A percentile compares a stretch with the other conserved stretches of the same genome.
These are phyloP conservation scores for Aspergillus ellipticus DNA, from an alignment of 495 filamentous ascomycete species.

Conservation along the genomic window DNA sequence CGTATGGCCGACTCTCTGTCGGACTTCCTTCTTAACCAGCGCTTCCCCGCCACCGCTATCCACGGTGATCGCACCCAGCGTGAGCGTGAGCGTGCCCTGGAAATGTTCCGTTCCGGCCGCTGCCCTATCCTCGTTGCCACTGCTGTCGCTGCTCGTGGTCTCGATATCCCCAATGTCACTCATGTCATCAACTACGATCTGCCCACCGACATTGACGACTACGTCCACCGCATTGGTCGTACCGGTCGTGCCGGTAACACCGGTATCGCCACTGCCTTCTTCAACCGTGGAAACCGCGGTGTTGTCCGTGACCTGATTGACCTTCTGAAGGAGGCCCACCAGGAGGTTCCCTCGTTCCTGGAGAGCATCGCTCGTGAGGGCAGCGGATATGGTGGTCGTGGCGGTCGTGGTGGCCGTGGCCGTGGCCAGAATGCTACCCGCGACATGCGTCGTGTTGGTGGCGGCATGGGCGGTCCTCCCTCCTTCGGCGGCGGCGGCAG, in stretches of 20 bases:
- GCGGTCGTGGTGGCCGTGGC: constrained; percentile 68
- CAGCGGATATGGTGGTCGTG: constrained; percentile 69
- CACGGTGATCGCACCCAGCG: constrained; percentile 98
- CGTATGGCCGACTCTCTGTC: constrained; percentile 97
- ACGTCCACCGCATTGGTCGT: constrained; percentile 99
- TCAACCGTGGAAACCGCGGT: constrained; percentile 98
- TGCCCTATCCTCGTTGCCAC: constrained; percentile 97
- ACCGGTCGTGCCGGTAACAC: constrained; percentile 99
- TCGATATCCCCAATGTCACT: constrained; percentile 97
- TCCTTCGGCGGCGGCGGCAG: constrained; percentile 46
- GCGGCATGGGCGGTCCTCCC: constrained; percentile 36
- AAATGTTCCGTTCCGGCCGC: constrained; percentile 92
- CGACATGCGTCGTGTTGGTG: constrained; percentile 73
- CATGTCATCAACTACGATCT: constrained; percentile 99
- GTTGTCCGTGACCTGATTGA: constrained; percentile 94
- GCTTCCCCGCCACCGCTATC: constrained; percentile 97
- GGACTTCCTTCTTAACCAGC: constrained; percentile 96
- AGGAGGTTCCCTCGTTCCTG: constrained; percentile 89
- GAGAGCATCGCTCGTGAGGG: constrained; percentile 96
- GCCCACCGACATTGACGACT: constrained; percentile 98
- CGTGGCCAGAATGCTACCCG: constrained; percentile 65
- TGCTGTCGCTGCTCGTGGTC: constrained; percentile 89
- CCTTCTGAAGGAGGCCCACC: constrained; percentile 94
- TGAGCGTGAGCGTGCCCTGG: constrained; percentile 95
- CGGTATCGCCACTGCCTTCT: constrained; percentile 97